Conservation (phyloP, 2,329 filamentous ascomycete species). For the Pseudocercospora crystallina region DNA sequence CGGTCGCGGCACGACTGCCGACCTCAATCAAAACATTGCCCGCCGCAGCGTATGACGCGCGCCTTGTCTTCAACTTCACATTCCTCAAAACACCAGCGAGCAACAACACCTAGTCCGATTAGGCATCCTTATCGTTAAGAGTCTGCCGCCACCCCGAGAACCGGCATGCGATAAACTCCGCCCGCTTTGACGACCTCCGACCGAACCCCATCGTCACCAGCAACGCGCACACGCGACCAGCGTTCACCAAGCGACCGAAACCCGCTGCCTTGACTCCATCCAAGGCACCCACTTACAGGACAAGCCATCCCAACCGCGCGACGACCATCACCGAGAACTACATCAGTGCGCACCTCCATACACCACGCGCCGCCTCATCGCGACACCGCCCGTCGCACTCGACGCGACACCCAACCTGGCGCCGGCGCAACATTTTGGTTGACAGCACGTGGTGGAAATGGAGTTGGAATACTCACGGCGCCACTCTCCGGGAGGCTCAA, state of each 20-base stretch:
- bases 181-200: slow-evolving; percentile 13
- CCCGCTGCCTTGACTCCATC: slow-evolving; percentile 12
- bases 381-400: neutral
- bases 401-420: neutral
- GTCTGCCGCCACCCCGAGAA: neutral
- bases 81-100: slow-evolving; percentile 21
- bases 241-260: slow-evolving; percentile 6
- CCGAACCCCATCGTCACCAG: slow-evolving; percentile 8
- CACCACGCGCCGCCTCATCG: slow-evolving; percentile 2
- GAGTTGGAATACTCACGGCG: slow-evolving; percentile 53
- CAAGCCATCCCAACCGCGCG: neutral
- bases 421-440: slow-evolving; percentile 4
- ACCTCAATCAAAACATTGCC: too few species aligned
- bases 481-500: slow-evolving; percentile 65
- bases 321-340: neutral
- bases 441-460: slow-evolving; percentile 33
- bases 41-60: neutral
- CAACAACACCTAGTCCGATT: too few species aligned
- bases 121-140: slow-evolving; percentile 21
- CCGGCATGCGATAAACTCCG: slow-evolving; percentile 14
- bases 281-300: slow-evolving; percentile 1
- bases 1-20: neutral
- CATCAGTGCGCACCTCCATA: slow-evolving; percentile 1
- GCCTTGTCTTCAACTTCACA: slow-evolving; percentile 11
- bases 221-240: slow-evolving; percentile 1